Base-by-base conservation (phyloP, 2,329 filamentous ascomycete genomes). In the Lachnellula arida region DNA sequence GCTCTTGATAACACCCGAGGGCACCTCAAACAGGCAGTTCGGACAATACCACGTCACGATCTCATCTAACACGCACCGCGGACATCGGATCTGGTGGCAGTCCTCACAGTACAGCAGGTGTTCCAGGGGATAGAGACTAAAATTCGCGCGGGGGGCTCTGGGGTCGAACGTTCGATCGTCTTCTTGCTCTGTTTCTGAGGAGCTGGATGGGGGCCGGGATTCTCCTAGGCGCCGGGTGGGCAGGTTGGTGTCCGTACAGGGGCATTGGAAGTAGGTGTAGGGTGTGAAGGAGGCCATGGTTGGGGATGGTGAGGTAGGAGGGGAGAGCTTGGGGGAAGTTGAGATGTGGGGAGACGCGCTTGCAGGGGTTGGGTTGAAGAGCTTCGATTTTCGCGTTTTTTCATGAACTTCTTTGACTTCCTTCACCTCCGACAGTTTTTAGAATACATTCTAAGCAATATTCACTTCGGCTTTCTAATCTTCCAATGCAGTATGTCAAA, bases 61-160 rank as follows among this genome's bases (percentile, higher is more conserved):
- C 74, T 99, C 94, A 70, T 99, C 94, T 48, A 87, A 83, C 53
- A 95, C 89, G 69, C 94, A 99, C 74, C 91, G 81, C 5, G 91
- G 89, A 70, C 94, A 99, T 64, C 94, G 88, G 60, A 97, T 96
- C 73, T 96, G 88, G 70, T 96, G 91, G 72, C 94, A 99, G 71
- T 97, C 94, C 70, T 96, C 93, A 76, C 94, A 99, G 76, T 96
- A 99, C 42, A 97, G 81, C 25, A 99, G 82, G 70, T 97, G 87
- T 68, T 97, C 93, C 46, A 97, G 85, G 0, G 94, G 93, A 69
- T 93, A 97, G 34, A 99, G 79, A 63, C 91, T 92, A 77, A 91
- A 97, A 71, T 91, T 94, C 56, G 94, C 89, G 39, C 92, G 86
- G 15, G 89, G 83, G 58, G 87, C 86, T 65, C 88, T 85, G 2